Percentiles rank a stretch among this genome's conserved stretches.
Evolutionary conservation across 1,284 basidiomycete species (phyloP).

Genomic region (Melampsora abietis-canadensis): DNA sequence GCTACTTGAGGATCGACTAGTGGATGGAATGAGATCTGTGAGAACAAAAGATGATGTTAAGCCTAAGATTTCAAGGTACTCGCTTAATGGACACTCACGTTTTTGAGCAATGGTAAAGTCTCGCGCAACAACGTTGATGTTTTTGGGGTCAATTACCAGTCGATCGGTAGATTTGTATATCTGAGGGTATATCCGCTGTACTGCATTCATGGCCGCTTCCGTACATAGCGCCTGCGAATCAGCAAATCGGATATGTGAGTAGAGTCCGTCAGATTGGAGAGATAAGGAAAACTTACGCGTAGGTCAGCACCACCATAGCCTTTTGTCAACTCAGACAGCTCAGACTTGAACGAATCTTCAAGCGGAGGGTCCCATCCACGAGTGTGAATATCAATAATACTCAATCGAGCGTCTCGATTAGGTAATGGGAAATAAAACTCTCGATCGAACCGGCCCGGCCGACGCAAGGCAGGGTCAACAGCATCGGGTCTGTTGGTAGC

Average conservation of each 20-base stretch:
- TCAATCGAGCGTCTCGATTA: constrained; percentile 74
- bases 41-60: neutral
- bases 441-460: constrained; percentile 93
- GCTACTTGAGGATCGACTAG: constrained; percentile 82
- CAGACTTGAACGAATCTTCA: constrained; percentile 62
- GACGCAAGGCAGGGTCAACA: constrained; percentile 87
- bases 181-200: constrained; percentile 93
- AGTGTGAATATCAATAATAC: constrained; percentile 89
- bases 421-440: constrained; percentile 98
- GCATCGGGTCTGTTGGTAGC: constrained; percentile 97
- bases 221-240: constrained; percentile 76
- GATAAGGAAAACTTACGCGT: constrained; percentile 61
- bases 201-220: constrained; percentile 92
- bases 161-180: constrained; percentile 91
- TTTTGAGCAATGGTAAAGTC: constrained; percentile 98
- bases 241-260: constrained; percentile 13
- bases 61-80: neutral
- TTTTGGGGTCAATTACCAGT: constrained; percentile 76
- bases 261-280: constrained; percentile 15
- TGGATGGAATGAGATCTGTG: constrained; percentile 85
- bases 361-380: constrained; percentile 83
- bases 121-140: constrained; percentile 77
- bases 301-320: constrained; percentile 97
- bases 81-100: constrained; percentile 61
- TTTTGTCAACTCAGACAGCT: constrained; percentile 85